phyloP scores from a whole-genome alignment of 306 rosid species.

The Medicago ruthenica region DNA sequence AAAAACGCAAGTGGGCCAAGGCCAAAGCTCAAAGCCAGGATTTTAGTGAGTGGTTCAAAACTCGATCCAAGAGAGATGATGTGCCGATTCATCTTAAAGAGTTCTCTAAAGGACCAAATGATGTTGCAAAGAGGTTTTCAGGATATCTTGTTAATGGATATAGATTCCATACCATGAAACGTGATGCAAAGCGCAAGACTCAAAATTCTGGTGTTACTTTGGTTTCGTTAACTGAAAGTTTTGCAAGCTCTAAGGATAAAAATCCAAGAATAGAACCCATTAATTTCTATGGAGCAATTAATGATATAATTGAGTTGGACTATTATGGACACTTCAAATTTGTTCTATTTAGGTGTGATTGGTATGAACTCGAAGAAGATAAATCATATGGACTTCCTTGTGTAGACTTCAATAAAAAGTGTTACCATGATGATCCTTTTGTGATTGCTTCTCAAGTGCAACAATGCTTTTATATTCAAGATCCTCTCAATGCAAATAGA shows the following conservation, averaged over 20 bases:
- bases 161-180: neutral
- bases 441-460: constrained; percentile 10
- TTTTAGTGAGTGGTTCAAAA: neutral
- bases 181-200: neutral
- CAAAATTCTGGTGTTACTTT: neutral
- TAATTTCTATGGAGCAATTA: neutral
- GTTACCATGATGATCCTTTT: neutral
- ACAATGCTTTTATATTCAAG: neutral
- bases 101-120: neutral
- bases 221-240: neutral
- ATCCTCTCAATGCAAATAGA: neutral
- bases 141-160: neutral
- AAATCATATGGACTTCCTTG: neutral
- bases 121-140: neutral
- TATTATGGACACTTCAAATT: neutral
- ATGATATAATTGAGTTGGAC: neutral
- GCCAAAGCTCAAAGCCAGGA: neutral
- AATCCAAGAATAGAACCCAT: neutral
- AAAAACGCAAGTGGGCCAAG: neutral
- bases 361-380: neutral
- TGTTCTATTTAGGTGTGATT: neutral
- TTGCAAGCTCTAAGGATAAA: constrained; percentile 1
- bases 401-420: neutral
- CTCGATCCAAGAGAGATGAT: neutral
- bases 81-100: neutral